Conservation (phyloP, 768 basidiomycete genomes). For the Suillus spraguei region DNA sequence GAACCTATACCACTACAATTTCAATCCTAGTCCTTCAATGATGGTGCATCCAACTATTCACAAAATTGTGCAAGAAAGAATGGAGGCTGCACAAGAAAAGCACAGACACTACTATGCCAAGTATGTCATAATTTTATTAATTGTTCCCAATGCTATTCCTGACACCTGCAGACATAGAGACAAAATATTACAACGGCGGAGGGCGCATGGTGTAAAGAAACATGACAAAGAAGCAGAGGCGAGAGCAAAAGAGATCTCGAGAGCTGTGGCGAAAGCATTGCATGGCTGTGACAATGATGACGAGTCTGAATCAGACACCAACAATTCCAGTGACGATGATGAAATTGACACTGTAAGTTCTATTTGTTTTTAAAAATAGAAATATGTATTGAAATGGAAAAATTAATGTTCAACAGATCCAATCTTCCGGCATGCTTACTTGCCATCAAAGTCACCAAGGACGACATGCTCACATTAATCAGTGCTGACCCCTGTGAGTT, state of each 20-base stretch:
- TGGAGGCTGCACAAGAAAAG: neutral
- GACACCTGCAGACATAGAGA: neutral
- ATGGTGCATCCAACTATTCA: neutral
- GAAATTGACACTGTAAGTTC: neutral
- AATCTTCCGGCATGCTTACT: neutral
- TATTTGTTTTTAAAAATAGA: slow-evolving; percentile 1
- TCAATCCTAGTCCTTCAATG: neutral
- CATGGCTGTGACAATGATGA: neutral
- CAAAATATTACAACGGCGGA: neutral
- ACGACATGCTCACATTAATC: neutral
- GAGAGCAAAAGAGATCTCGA: neutral
- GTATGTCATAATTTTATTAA: no score
- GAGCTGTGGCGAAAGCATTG: neutral
- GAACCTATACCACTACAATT: neutral
- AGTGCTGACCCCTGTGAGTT: neutral
- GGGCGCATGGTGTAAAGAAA: neutral
- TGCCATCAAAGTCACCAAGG: neutral
- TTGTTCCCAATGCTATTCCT: no score
- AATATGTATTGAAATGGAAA: neutral
- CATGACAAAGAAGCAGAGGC: neutral
- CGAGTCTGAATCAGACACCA: neutral
- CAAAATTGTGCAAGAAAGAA: neutral
- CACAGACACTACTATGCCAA: neutral
- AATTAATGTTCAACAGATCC: neutral
- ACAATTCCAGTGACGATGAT: neutral